These are phyloP conservation scores for Funneliformis mosseae DNA, from an alignment of 192 early-diverging fungal genomes.

Conservation along the genomic window DNA sequence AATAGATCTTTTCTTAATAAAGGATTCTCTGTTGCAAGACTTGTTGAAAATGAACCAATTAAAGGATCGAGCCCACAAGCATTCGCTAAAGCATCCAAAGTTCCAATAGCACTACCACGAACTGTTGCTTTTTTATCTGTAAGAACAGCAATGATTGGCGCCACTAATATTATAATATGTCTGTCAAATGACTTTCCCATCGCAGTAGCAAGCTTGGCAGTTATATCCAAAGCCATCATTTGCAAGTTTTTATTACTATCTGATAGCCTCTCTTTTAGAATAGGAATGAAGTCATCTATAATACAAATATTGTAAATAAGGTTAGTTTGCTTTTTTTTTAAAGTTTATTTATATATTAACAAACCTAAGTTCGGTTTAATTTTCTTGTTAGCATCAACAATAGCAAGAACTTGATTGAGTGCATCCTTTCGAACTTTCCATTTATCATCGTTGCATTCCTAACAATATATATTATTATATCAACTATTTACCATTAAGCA, in stretches of 20 bases:
- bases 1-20: conserved; percentile 86
- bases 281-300: conserved; percentile 72
- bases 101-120: conserved; percentile 70
- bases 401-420: conserved; percentile 76
- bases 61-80: conserved; percentile 73
- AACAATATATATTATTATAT: not conserved
- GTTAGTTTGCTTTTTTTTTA: not conserved
- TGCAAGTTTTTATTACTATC: conserved; percentile 94
- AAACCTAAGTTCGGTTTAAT: conserved; percentile 75
- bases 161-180: conserved; percentile 68
- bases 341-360: not conserved
- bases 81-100: conserved; percentile 72
- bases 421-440: conserved; percentile 96
- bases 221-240: conserved; percentile 78
- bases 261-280: conserved; percentile 80
- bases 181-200: conserved; percentile 88
- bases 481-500: too few species aligned
- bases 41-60: conserved; percentile 61
- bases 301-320: not conserved
- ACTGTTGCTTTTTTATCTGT: conserved; percentile 92
- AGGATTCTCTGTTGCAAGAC: conserved; percentile 80
- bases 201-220: conserved; percentile 71
- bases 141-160: conserved; percentile 71
- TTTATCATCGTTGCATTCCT: conserved; percentile 76
- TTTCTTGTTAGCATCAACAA: conserved; percentile 81